A percentile compares a stretch with the other conserved stretches of the same genome.
These are phyloP conservation scores for Phytophthora multivora DNA, from an alignment of 352 stramenopile species.

Conservation along the genomic window DNA sequence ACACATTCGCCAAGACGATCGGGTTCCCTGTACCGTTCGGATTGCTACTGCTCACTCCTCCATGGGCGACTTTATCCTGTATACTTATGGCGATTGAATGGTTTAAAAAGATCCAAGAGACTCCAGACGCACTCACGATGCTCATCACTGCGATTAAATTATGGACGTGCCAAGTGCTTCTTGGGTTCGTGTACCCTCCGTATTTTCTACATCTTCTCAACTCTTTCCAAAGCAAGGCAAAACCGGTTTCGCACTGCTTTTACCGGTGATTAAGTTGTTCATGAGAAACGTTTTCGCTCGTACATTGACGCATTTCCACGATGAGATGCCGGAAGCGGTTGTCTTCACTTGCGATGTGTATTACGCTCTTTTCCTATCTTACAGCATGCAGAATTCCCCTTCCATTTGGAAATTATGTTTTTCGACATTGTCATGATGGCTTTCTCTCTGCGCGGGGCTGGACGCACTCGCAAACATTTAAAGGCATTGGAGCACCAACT, in stretches of 20 bases:
- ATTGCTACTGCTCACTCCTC: not conserved
- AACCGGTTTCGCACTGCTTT: not conserved
- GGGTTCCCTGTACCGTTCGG: slow-evolving; percentile 1
- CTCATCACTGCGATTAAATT: slow-evolving; percentile 9
- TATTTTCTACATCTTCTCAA: not conserved
- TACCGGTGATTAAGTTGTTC: not conserved
- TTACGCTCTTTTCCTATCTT: not conserved
- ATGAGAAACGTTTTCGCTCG: slow-evolving; percentile 3
- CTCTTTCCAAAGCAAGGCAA: not conserved
- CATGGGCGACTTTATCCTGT: not conserved
- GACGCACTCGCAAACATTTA: not conserved
- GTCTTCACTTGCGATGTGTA: slow-evolving; percentile 7
- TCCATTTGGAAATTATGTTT: slow-evolving; percentile 10
- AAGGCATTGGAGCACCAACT: not conserved
- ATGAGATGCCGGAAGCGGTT: not conserved
- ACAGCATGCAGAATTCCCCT: slow-evolving; percentile 16
- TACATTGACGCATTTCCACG: not conserved
- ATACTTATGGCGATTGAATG: slow-evolving; percentile 5
- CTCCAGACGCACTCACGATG: not conserved
- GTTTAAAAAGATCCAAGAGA: slow-evolving; percentile 5
- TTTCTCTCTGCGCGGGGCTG: not conserved
- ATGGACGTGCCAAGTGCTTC: slow-evolving; percentile 8
- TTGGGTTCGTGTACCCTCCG: slow-evolving; percentile 2
- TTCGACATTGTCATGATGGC: slow-evolving; percentile 1
- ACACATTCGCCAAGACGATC: not conserved